Base-by-base conservation (phyloP, 495 filamentous ascomycete species). In the Penicillium odoratum region DNA sequence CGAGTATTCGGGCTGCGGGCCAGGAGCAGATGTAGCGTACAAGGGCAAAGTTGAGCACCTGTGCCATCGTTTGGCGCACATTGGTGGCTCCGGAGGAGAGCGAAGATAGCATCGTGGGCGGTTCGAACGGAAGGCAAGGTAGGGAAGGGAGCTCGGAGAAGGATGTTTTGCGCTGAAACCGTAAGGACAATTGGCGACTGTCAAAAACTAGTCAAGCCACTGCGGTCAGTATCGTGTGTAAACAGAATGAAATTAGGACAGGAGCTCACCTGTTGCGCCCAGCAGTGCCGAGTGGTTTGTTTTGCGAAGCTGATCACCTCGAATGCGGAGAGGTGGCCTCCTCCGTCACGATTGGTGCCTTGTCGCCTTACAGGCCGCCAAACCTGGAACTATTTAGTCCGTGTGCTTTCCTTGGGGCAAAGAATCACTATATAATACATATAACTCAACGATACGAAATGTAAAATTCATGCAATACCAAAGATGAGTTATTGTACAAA, bases 11-110 rank as follows among this genome's bases (percentile, higher is more conserved):
- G 10, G 4, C 9, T n/a, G 15, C 16, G 6, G 40, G 21, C 45
- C 47, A 21, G 18, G 93, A 4, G 93, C 5, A 7, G 28, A 6
- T 97, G 13, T 89, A 92, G 15, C 98, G 86, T 49, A 98, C 92
- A 44, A 99, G 84, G 7, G 85, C 95, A 71, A 99, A 98, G 71
- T 97, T 97, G 67, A 99, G 85, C 59, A 93, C 71, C 77, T 98
- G 95, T n/a, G 88, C 82, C 60, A 91, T 84, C 34, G 90, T 83
- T 63, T 94, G 92, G 64, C 93, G 90, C 52, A 92, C 87, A 67
- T 92, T 90, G 60, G 77, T 72, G 53, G 93, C 74, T 49, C 66
- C 75, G 36, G 70, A 70, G 58, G 76, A 73, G 34, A 96, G 78
- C 34, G 80, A 75, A 52, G 88, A 91, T 56, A 95, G 69, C 92